Conservation (phyloP, 2,329 filamentous ascomycete species). For the Colletotrichum shisoi region DNA sequence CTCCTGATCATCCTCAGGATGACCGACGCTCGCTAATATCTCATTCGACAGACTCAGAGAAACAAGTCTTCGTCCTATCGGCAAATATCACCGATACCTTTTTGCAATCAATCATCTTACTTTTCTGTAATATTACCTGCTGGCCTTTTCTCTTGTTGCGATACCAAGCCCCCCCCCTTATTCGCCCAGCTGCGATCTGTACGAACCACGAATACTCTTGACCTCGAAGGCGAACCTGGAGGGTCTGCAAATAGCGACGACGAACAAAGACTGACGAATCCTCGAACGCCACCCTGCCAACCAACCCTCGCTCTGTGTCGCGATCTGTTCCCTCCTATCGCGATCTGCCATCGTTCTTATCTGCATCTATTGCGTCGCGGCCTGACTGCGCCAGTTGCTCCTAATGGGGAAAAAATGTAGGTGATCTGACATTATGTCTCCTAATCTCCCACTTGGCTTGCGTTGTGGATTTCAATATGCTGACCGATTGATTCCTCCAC, state of each 20-base stretch:
- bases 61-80: neutral
- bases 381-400: conserved; percentile 20
- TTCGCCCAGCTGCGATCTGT: conserved; percentile 4
- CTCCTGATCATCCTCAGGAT: conserved; percentile 31
- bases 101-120: neutral
- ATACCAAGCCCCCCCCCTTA: neutral
- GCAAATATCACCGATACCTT: conserved; percentile 1
- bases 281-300: neutral
- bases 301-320: neutral
- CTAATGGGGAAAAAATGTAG: conserved; percentile 52
- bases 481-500: conserved; percentile 11
- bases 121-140: conserved; percentile 7
- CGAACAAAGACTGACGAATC: neutral
- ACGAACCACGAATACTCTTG: conserved; percentile 8
- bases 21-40: conserved; percentile 35
- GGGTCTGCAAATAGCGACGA: neutral
- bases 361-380: conserved; percentile 13
- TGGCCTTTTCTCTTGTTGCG: conserved; percentile 12
- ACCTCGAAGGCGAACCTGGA: neutral
- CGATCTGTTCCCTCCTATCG: neutral
- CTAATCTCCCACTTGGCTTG: conserved; percentile 4
- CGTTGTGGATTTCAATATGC: neutral
- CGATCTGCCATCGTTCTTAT: neutral
- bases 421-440: conserved; percentile 21
- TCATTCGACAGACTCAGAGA: neutral